phyloP scores from a whole-genome alignment of 73 alveolate species.

The Loxodes magnus region DNA sequence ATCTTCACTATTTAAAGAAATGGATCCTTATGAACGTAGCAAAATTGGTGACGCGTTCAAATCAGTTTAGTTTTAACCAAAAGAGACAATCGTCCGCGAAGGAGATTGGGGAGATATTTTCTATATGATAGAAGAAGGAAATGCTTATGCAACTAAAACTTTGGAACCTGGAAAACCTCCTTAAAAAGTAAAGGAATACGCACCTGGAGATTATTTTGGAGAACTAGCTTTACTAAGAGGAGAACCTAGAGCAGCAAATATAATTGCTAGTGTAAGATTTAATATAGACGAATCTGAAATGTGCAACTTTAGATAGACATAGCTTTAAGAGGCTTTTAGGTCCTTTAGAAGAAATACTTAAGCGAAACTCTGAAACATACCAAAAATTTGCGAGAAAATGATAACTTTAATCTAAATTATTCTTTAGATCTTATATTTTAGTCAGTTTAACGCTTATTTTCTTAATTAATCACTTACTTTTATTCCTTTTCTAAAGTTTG shows the following conservation, averaged over 20 bases:
- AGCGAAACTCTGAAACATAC: background rate
- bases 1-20: constrained; percentile 42
- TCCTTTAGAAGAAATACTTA: background rate
- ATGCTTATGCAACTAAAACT: constrained; percentile 67
- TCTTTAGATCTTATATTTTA: no score
- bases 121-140: constrained; percentile 66
- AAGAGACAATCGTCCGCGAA: constrained; percentile 10
- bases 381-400: no score
- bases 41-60: constrained; percentile 92
- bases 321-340: background rate
- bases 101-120: constrained; percentile 22
- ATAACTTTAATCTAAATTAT: no score
- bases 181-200: constrained; percentile 64
- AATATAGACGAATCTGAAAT: no score
- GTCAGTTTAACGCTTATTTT: no score
- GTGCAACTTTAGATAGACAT: background rate
- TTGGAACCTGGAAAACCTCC: constrained; percentile 55
- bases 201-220: constrained; percentile 87
- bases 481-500: no score
- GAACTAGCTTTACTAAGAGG: constrained; percentile 85
- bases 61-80: constrained; percentile 24
- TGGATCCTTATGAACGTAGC: constrained; percentile 92
- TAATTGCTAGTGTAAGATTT: constrained; percentile 17
- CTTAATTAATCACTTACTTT: no score
- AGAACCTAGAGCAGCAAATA: constrained; percentile 85